A percentile compares a stretch with the other conserved stretches of the same genome.
phyloP scores from a whole-genome alignment of 768 basidiomycete genomes.

The Royoungia palumana region DNA sequence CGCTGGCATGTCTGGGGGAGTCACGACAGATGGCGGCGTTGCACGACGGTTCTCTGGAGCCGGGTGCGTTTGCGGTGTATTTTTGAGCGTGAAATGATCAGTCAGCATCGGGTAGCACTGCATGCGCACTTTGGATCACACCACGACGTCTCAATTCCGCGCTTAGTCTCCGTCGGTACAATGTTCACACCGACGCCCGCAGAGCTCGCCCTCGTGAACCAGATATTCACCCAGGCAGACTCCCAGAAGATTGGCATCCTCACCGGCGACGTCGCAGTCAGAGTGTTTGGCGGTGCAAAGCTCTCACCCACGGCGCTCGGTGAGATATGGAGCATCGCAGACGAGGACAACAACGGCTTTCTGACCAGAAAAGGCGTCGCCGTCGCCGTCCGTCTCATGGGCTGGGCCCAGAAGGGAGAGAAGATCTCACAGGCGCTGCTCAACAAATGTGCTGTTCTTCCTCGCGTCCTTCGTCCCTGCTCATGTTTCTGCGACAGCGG shows the following conservation, averaged over 20 bases:
- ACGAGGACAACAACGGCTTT: constrained; percentile 92
- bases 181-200: constrained; percentile 48
- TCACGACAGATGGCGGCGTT: constrained; percentile 15
- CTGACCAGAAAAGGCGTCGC: constrained; percentile 86
- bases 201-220: constrained; percentile 60
- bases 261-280: constrained; percentile 89
- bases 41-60: constrained; percentile 17
- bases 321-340: constrained; percentile 91
- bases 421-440: constrained; percentile 58
- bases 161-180: not conserved
- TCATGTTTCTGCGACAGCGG: constrained; percentile 51
- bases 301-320: constrained; percentile 76
- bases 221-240: constrained; percentile 73
- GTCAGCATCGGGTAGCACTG: not conserved
- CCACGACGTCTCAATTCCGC: not conserved
- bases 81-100: not conserved
- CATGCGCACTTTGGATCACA: constrained; percentile 15
- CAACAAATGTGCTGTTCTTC: constrained; percentile 58
- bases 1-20: constrained; percentile 16
- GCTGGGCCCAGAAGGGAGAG: constrained; percentile 88
- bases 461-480: not conserved
- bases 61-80: no score
- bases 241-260: constrained; percentile 77
- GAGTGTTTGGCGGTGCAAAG: constrained; percentile 79
- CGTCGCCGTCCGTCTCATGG: constrained; percentile 86